phyloP scores from a whole-genome alignment of 306 rosid genomes.

The Astragalus glycyphyllos region DNA sequence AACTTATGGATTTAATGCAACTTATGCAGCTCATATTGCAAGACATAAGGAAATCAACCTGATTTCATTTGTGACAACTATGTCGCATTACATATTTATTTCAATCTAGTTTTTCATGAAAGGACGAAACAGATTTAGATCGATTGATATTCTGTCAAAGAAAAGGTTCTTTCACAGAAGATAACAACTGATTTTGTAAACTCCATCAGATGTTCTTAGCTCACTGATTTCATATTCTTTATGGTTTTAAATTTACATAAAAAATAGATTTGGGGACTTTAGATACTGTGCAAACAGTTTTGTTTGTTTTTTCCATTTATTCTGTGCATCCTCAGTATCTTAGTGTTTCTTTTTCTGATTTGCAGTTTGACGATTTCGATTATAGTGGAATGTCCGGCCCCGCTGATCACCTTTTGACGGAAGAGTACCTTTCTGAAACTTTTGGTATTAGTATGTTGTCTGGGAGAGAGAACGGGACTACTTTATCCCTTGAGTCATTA shows the following conservation, averaged over 20 bases:
- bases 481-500: slow-evolving; percentile 30
- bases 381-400: slow-evolving; percentile 39
- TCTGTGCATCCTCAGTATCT: slow-evolving; percentile 16
- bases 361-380: slow-evolving; percentile 65
- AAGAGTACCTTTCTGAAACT: slow-evolving; percentile 56
- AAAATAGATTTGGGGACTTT: slow-evolving; percentile 19
- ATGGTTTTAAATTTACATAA: slow-evolving; percentile 28
- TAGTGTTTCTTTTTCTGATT: slow-evolving; percentile 34
- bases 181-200: too few species aligned
- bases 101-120: neutral
- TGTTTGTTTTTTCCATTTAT: slow-evolving; percentile 18
- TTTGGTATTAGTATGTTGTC: slow-evolving; percentile 40
- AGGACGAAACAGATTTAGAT: too few species aligned
- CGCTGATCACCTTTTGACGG: slow-evolving; percentile 43
- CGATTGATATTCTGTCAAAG: too few species aligned
- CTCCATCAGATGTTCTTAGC: slow-evolving; percentile 10
- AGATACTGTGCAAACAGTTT: slow-evolving; percentile 2
- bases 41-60: neutral
- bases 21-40: neutral
- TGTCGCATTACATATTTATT: neutral
- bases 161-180: too few species aligned
- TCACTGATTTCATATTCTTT: slow-evolving; percentile 23
- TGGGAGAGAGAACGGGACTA: slow-evolving; percentile 42
- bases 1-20: neutral
- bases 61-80: neutral